Evolutionary conservation across 805 yeast species (phyloP), one percentile per base, ranked within the genome.

Genomic region (Candida morakotiae): DNA sequence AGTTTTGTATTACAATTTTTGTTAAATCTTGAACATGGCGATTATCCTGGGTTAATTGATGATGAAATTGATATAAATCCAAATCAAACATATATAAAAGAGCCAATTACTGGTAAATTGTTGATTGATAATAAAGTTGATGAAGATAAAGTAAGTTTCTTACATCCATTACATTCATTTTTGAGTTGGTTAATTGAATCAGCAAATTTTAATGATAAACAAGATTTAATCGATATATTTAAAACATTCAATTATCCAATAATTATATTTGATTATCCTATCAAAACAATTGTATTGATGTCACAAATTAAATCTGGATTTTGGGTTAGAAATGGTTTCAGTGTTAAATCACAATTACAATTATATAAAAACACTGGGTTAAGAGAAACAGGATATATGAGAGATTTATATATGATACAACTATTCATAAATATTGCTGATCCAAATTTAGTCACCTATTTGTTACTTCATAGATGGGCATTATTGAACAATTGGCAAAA

Each of bases 231-330:
- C 2, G 41, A 42, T 11, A 38, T 59, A 1, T 40, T 62, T 4
- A 42, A 48, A 9, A 14, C 8, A 9, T 37, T 41, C 32, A 33
- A 43, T 26, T 42, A 40, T 20, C 43, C 37, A 5, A 51, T 55
- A 30, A 38, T 48, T 9, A 51, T 83, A 5, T 74, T 83, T 45
- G 96, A 87, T 45, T 81, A 83, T 44, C 83, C 96, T 0, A 56
- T 93, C 15, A 69, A 94, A 40, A 82, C 89, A 0, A 53, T 87
- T 20, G 96, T 86, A 0, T 58, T 86, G 7, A 60, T 87, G 45
- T 78, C 96, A 0, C 97, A 93, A 51, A 84, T 91, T 7, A 82
- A 86, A 42, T 79, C 84, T 0, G 96, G 96, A 0, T 74, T 83
- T 39, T 91, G 98, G 98, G 28, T 26, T 0, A 74, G 98, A 51